Base-by-base conservation (phyloP, 2,329 filamentous ascomycete species). In the Botryosphaeria agaves region DNA sequence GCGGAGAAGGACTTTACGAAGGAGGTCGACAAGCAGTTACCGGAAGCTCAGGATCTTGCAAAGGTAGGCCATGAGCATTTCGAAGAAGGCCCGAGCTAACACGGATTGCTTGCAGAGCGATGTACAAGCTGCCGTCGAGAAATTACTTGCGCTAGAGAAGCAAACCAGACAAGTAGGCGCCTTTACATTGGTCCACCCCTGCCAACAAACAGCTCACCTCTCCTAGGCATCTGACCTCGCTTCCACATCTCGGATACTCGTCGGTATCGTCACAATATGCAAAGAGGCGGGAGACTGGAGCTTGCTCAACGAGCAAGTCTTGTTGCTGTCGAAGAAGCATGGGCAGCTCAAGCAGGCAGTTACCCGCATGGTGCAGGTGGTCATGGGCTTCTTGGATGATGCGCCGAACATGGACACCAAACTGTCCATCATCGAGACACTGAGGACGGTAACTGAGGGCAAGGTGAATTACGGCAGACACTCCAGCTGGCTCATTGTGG, bases 1-100 rank as follows among this genome's bases (percentile, higher is more conserved):
- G 82, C 87, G 50, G 89, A 98, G 67, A 94, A 92, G 77, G 89
- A 98, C 74, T 94, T 81, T 72, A 78, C 81, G 51, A 92, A 93
- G 63, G 85, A 95, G 60, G 83, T 82, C 49, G 85, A 95, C 66
- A 73, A 78, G 61, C 72, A 82, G 59, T 75, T 98, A 44, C 80
- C 83, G 29, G 84, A 94, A 59, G 83, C 84, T 35, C 75, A 95
- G 66, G 68, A 79, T 62, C 72, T 93, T 44, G 84, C 85, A 43
- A 76, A 85, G 69, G 85, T 89, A 59, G 40, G 52, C 21, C 17
- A 11, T 32, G 17, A 5, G n/a, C 14, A n/a, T n/a, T n/a, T n/a
- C n/a, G n/a, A n/a, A n/a, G n/a, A n/a, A n/a, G n/a, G n/a, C n/a
- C n/a, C n/a, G n/a, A n/a, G n/a, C n/a, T n/a, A n/a, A n/a, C n/a